These are phyloP conservation scores for Xylariaceae sp. DNA, from an alignment of 2,329 filamentous ascomycete genomes.

Conservation along the genomic window DNA sequence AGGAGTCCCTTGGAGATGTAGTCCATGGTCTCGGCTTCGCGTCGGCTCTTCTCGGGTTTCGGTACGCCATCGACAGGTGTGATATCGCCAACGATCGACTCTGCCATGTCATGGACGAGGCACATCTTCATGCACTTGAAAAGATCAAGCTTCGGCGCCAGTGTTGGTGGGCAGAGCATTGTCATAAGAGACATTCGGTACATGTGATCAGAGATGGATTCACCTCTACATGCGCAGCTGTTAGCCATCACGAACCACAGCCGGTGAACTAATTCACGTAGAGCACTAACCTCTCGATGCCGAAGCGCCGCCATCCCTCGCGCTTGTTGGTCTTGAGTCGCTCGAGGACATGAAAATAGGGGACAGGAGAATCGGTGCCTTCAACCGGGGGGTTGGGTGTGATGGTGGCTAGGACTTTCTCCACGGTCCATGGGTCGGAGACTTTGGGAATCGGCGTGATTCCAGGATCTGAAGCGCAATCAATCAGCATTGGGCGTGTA, in stretches of 20 bases:
- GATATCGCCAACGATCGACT: conserved; percentile 91
- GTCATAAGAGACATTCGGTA: conserved; percentile 98
- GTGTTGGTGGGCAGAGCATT: conserved; percentile 76
- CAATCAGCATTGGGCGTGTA: background rate
- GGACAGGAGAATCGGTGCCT: conserved; percentile 66
- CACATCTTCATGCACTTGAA: conserved; percentile 90
- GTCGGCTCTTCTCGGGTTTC: conserved; percentile 82
- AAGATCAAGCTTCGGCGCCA: conserved; percentile 69
- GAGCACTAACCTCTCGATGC: conserved; percentile 52
- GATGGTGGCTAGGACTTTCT: conserved; percentile 61
- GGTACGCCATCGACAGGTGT: conserved; percentile 82
- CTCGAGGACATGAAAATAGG: conserved; percentile 93
- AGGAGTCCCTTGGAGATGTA: conserved; percentile 73
- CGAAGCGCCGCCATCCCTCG: conserved; percentile 91
- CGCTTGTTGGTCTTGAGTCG: conserved; percentile 93
- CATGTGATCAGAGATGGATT: conserved; percentile 98
- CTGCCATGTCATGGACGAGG: conserved; percentile 95
- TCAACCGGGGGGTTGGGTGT: conserved; percentile 52
- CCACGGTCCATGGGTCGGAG: conserved; percentile 48
- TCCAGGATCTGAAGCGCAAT: conserved; percentile 30
- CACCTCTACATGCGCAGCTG: conserved; percentile 48
- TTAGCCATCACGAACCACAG: background rate
- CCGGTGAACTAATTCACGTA: background rate
- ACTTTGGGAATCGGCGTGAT: conserved; percentile 37
- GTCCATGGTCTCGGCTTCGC: conserved; percentile 87